These are phyloP conservation scores for Gossypium stocksii DNA, from an alignment of 345 rosid genomes.

Conservation along the genomic window DNA sequence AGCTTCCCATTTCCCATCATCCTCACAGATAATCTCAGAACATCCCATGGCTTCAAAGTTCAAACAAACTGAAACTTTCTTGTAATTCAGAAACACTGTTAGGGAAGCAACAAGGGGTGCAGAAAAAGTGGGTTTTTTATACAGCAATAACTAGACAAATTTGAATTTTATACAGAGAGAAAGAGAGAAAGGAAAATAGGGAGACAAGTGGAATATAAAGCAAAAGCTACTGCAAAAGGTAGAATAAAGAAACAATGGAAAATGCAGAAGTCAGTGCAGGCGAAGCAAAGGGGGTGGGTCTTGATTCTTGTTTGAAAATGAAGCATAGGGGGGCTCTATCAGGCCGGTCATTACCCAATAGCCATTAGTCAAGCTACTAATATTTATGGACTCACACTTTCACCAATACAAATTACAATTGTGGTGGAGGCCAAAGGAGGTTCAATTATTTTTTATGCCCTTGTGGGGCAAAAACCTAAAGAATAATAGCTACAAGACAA, in stretches of 20 bases:
- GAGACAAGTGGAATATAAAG: conserved; percentile 31
- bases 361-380: background rate
- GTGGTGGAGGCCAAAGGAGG: background rate
- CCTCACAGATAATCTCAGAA: conserved; percentile 1
- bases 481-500: conserved; percentile 1
- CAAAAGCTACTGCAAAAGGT: conserved; percentile 16
- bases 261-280: conserved; percentile 21
- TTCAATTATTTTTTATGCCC: conserved; percentile 18
- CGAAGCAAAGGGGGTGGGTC: conserved; percentile 3
- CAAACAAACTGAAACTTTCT: background rate
- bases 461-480: conserved; percentile 32
- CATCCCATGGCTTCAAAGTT: conserved; percentile 22
- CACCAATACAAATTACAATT: background rate
- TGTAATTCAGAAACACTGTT: background rate
- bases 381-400: conserved; percentile 12
- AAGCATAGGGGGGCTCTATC: background rate
- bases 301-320: conserved; percentile 10
- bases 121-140: conserved; percentile 7
- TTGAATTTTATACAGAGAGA: conserved; percentile 21
- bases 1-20: conserved; percentile 16
- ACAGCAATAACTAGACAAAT: conserved; percentile 5
- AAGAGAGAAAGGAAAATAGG: background rate
- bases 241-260: conserved; percentile 16
- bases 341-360: conserved; percentile 27
- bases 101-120: conserved; percentile 8